Percentiles rank a stretch among this genome's conserved stretches.
These are phyloP conservation scores for Candida pseudoviswanathii DNA, from an alignment of 1,139 yeast species.

Conservation along the genomic window DNA sequence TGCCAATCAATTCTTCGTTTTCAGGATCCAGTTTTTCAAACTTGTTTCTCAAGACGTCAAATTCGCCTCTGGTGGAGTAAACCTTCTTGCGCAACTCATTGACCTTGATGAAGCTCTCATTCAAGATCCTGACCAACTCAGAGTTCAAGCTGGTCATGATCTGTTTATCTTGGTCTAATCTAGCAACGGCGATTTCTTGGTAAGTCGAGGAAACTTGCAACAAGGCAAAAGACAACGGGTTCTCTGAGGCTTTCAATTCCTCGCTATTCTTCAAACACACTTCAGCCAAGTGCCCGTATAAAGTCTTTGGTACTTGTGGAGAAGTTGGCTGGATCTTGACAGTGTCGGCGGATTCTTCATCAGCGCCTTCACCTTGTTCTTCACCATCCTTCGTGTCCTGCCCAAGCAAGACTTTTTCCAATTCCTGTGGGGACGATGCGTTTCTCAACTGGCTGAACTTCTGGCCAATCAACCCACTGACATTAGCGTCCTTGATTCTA, in stretches of 20 bases:
- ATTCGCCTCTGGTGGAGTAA: slow-evolving; percentile 65
- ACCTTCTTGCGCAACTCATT: slow-evolving; percentile 65
- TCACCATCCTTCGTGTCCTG: slow-evolving; percentile 13
- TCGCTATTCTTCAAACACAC: slow-evolving; percentile 38
- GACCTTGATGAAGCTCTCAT: slow-evolving; percentile 62
- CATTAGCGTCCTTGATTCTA: slow-evolving; percentile 58
- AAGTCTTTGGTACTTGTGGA: slow-evolving; percentile 42
- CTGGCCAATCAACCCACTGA: slow-evolving; percentile 56
- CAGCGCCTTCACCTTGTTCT: slow-evolving; percentile 3
- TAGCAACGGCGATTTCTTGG: slow-evolving; percentile 58
- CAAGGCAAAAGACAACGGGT: slow-evolving; percentile 56
- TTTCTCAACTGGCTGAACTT: slow-evolving; percentile 61
- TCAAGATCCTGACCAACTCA: slow-evolving; percentile 52
- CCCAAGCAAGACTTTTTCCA: slow-evolving; percentile 53
- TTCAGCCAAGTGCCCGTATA: slow-evolving; percentile 45
- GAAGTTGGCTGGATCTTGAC: slow-evolving; percentile 36
- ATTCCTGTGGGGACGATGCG: slow-evolving; percentile 65
- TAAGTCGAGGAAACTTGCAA: slow-evolving; percentile 59
- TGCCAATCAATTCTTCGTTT: slow-evolving; percentile 57
- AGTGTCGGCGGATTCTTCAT: slow-evolving; percentile 19
- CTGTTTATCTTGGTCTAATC: slow-evolving; percentile 66
- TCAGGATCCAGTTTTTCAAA: slow-evolving; percentile 40
- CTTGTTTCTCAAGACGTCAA: slow-evolving; percentile 63
- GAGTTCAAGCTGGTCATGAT: slow-evolving; percentile 59
- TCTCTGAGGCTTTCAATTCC: slow-evolving; percentile 44